Conservation (phyloP, 345 rosid genomes). For the Clausena lansium region DNA sequence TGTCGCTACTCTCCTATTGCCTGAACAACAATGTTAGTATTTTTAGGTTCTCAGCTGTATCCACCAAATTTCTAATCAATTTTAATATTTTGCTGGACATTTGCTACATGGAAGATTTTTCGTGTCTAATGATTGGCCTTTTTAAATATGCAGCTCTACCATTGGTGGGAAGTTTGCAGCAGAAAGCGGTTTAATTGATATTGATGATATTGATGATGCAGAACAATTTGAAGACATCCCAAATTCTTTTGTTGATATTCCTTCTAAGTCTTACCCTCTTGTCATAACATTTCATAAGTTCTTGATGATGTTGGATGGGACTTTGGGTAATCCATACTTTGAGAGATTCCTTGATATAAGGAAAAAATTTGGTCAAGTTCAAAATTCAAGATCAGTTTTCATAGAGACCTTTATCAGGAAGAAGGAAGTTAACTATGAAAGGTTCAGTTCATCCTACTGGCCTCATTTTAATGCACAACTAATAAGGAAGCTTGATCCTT, state of each 20-base stretch:
- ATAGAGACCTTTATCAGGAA: slow-evolving; percentile 34
- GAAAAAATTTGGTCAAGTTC: slow-evolving; percentile 21
- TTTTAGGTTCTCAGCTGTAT: not conserved
- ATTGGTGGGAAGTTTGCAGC: slow-evolving; percentile 23
- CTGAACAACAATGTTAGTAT: no score
- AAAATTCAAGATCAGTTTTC: slow-evolving; percentile 21
- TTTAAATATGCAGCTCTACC: slow-evolving; percentile 30
- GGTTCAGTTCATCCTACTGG: slow-evolving; percentile 44
- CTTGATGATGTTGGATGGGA: slow-evolving; percentile 60
- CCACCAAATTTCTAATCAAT: not conserved
- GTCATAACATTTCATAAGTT: slow-evolving; percentile 52
- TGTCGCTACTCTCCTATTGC: no score
- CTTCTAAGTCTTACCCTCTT: slow-evolving; percentile 42
- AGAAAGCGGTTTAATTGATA: slow-evolving; percentile 17
- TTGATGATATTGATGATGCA: slow-evolving; percentile 28
- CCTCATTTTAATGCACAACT: slow-evolving; percentile 39
- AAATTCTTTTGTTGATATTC: slow-evolving; percentile 38
- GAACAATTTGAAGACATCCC: slow-evolving; percentile 41
- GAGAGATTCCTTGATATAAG: slow-evolving; percentile 35
- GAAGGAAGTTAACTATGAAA: slow-evolving; percentile 46
- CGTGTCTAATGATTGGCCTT: not conserved
- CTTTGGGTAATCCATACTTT: slow-evolving; percentile 48
- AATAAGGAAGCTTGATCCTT: slow-evolving; percentile 41
- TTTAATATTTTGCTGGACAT: not conserved
- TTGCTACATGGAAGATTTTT: not conserved